A percentile compares a stretch with the other conserved stretches of the same genome.
Conservation (phyloP, 2,329 filamentous ascomycete genomes). For the Fusarium nelsonii region DNA sequence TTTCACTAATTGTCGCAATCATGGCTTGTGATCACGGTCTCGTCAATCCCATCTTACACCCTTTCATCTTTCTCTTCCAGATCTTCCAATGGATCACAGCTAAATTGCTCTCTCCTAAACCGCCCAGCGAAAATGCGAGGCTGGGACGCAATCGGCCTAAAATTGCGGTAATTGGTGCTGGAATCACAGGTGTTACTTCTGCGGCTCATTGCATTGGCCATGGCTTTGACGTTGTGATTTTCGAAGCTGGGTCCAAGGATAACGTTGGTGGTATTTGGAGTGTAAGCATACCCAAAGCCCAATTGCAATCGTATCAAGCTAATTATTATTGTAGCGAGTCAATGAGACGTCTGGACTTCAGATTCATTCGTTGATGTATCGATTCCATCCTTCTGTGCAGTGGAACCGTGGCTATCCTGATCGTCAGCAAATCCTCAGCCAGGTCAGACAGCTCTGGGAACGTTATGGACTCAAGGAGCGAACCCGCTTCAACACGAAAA, state of each 20-base stretch:
- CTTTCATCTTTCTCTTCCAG: slow-evolving; percentile 72
- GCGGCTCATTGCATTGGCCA: slow-evolving; percentile 87
- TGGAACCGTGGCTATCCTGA: slow-evolving; percentile 84
- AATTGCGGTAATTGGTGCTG: slow-evolving; percentile 77
- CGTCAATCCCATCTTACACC: slow-evolving; percentile 61
- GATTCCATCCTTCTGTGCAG: slow-evolving; percentile 83
- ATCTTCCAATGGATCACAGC: slow-evolving; percentile 73
- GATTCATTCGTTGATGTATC: slow-evolving; percentile 88
- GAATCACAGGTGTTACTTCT: slow-evolving; percentile 80
- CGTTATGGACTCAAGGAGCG: slow-evolving; percentile 77
- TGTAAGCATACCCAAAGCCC: slow-evolving; percentile 57
- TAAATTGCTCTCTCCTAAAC: slow-evolving; percentile 75
- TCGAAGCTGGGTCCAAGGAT: slow-evolving; percentile 76
- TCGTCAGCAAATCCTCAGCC: slow-evolving; percentile 78
- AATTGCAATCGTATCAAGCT: background rate
- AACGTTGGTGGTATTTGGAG: slow-evolving; percentile 85
- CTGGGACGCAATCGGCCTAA: slow-evolving; percentile 68
- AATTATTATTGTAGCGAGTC: slow-evolving; percentile 66
- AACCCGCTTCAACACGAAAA: slow-evolving; percentile 78
- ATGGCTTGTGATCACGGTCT: slow-evolving; percentile 53
- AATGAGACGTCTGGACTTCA: slow-evolving; percentile 87
- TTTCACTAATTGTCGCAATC: background rate
- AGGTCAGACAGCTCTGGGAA: slow-evolving; percentile 80
- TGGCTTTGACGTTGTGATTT: slow-evolving; percentile 85
- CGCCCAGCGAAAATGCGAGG: slow-evolving; percentile 69